Conservation (phyloP, 139 green algal species). For the Marvania coccoides region DNA sequence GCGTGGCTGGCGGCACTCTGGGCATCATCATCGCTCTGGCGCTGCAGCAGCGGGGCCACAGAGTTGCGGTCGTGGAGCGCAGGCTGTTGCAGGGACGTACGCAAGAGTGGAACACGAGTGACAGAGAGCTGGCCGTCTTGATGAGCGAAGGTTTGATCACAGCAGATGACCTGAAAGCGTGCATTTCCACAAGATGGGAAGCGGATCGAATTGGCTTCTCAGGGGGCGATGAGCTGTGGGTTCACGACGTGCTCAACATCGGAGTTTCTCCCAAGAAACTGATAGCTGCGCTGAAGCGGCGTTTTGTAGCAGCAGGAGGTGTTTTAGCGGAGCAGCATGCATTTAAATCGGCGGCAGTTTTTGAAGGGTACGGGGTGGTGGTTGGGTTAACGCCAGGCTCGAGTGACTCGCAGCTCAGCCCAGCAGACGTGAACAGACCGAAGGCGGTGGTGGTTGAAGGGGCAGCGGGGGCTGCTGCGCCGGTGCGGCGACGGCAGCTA, state of each 20-base stretch:
- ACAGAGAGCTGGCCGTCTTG: slow-evolving; percentile 37
- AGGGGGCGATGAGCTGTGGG: slow-evolving; percentile 28
- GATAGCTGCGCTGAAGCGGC: slow-evolving; percentile 2
- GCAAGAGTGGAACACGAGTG: slow-evolving; percentile 30
- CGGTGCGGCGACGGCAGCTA: not conserved
- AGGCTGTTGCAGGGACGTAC: slow-evolving; percentile 32
- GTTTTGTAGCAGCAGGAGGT: slow-evolving; percentile 47
- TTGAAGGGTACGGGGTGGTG: slow-evolving; percentile 35
- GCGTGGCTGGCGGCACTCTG: slow-evolving; percentile 78
- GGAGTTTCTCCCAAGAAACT: slow-evolving; percentile 51
- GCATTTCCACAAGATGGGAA: slow-evolving; percentile 67
- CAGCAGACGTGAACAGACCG: slow-evolving; percentile 50
- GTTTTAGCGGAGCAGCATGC: slow-evolving; percentile 40
- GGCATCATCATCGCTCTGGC: slow-evolving; percentile 71
- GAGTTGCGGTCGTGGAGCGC: slow-evolving; percentile 56
- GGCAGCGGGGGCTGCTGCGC: not conserved
- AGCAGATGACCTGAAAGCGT: slow-evolving; percentile 41
- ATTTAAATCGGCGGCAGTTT: slow-evolving; percentile 40
- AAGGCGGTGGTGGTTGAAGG: not conserved
- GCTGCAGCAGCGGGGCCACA: slow-evolving; percentile 54
- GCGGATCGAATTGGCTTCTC: slow-evolving; percentile 54
- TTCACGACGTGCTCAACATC: slow-evolving; percentile 70
- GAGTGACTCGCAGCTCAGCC: slow-evolving; percentile 9
- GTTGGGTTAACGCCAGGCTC: slow-evolving; percentile 14
- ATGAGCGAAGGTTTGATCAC: slow-evolving; percentile 54